These are phyloP conservation scores for Tetrapisispora arboricola DNA, from an alignment of 805 yeast genomes.

Conservation along the genomic window DNA sequence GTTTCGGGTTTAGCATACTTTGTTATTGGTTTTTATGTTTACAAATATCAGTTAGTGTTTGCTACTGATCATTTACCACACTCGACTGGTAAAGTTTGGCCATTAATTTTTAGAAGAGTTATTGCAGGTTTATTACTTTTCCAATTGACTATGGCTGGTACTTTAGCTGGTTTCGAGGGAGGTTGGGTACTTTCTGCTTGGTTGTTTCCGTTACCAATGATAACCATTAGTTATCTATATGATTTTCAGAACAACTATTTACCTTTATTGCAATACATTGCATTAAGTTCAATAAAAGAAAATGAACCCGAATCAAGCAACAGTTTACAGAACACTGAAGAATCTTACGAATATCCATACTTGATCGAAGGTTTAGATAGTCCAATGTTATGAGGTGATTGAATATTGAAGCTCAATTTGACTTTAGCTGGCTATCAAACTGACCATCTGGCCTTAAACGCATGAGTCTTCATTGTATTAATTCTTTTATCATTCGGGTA, in stretches of 20 bases:
- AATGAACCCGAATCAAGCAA: slow-evolving; percentile 27
- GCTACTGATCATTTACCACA: slow-evolving; percentile 93
- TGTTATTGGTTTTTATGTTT: slow-evolving; percentile 75
- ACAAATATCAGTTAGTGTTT: slow-evolving; percentile 81
- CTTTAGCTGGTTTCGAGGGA: slow-evolving; percentile 64
- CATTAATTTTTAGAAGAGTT: slow-evolving; percentile 72
- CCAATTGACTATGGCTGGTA: slow-evolving; percentile 89
- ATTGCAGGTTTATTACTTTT: slow-evolving; percentile 71
- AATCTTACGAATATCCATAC: slow-evolving; percentile 69
- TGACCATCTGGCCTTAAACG: too few relatives aligned
- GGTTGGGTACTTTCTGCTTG: slow-evolving; percentile 67
- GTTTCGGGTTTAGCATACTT: slow-evolving; percentile 80
- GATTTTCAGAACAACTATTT: slow-evolving; percentile 71
- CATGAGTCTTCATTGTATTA: too few relatives aligned
- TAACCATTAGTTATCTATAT: slow-evolving; percentile 58
- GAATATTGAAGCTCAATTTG: too few relatives aligned
- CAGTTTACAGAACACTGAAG: slow-evolving; percentile 14
- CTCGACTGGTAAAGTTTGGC: slow-evolving; percentile 96
- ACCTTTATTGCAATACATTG: slow-evolving; percentile 78
- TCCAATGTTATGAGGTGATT: slow-evolving; percentile 52
- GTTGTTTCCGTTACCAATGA: slow-evolving; percentile 65
- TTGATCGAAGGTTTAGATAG: slow-evolving; percentile 65
- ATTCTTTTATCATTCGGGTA: too few relatives aligned
- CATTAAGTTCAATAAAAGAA: slow-evolving; percentile 66
- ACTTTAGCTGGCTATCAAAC: too few relatives aligned